Conservation (phyloP, 129 eudicot species). For the Flaveria linearis region DNA sequence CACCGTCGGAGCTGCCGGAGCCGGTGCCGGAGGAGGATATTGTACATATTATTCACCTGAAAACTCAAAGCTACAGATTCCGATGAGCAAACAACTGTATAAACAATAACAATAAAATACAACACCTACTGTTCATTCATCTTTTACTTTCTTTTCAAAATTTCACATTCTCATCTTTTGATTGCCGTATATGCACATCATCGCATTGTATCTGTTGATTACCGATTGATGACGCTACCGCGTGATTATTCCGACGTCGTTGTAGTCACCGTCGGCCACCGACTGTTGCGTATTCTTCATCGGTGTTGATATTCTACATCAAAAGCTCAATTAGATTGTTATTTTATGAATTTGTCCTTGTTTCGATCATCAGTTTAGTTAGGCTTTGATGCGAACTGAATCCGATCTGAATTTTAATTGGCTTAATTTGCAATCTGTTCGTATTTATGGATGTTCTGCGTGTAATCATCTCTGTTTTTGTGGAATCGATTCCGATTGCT, state of each 20-base stretch:
- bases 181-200: constrained; percentile 15
- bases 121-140: constrained; percentile 25
- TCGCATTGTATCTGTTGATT: constrained; percentile 27
- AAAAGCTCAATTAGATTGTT: constrained; percentile 18
- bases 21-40: constrained; percentile 23
- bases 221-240: constrained; percentile 30
- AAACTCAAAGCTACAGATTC: constrained; percentile 14
- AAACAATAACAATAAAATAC: constrained; percentile 16
- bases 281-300: constrained; percentile 6
- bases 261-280: constrained; percentile 23
- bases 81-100: constrained; percentile 36
- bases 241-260: constrained; percentile 16
- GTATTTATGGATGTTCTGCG: constrained; percentile 7
- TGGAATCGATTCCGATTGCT: constrained; percentile 15
- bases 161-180: constrained; percentile 10
- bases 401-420: constrained; percentile 32
- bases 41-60: neutral
- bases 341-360: neutral
- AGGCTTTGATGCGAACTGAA: constrained; percentile 23
- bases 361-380: constrained; percentile 21
- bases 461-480: constrained; percentile 5
- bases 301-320: constrained; percentile 27
- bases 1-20: constrained; percentile 25
- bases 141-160: constrained; percentile 13
- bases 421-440: neutral